Evolutionary conservation across 306 rosid species (phyloP).

Genomic region (Casuarina cunninghamiana): DNA sequence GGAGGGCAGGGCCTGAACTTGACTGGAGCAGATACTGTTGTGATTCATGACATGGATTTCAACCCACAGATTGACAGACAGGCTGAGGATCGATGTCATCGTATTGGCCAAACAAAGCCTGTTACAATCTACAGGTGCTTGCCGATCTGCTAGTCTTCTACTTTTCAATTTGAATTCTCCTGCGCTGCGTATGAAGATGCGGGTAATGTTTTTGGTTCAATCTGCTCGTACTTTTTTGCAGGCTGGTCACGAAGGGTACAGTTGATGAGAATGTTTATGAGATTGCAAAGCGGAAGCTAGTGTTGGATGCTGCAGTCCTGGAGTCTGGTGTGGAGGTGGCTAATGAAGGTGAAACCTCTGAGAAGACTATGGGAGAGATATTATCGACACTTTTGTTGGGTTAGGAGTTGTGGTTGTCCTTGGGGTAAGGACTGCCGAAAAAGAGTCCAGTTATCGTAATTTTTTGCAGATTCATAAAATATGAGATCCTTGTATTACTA

Average conservation of each 20-base stretch:
- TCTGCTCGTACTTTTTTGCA: conserved; percentile 32
- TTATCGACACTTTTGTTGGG: conserved; percentile 76
- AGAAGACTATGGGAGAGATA: conserved; percentile 98
- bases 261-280: conserved; percentile 96
- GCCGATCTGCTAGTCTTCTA: conserved; percentile 8
- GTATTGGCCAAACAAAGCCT: conserved; percentile 88
- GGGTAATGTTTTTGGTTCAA: background rate
- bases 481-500: conserved; percentile 6
- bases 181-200: no score
- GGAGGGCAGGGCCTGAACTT: conserved; percentile 97
- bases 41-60: conserved; percentile 98
- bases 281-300: conserved; percentile 91
- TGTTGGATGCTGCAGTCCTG: conserved; percentile 92
- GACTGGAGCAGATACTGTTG: conserved; percentile 90
- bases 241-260: conserved; percentile 84
- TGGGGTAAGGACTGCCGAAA: background rate
- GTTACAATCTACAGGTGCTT: conserved; percentile 82
- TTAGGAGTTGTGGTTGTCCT: conserved; percentile 29
- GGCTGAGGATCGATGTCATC: conserved; percentile 96
- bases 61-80: conserved; percentile 95
- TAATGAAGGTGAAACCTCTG: conserved; percentile 69
- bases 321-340: conserved; percentile 76
- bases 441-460: background rate
- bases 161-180: background rate
- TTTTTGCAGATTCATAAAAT: background rate